phyloP scores from a whole-genome alignment of 345 rosid species.

The Abelmoschus esculentus region DNA sequence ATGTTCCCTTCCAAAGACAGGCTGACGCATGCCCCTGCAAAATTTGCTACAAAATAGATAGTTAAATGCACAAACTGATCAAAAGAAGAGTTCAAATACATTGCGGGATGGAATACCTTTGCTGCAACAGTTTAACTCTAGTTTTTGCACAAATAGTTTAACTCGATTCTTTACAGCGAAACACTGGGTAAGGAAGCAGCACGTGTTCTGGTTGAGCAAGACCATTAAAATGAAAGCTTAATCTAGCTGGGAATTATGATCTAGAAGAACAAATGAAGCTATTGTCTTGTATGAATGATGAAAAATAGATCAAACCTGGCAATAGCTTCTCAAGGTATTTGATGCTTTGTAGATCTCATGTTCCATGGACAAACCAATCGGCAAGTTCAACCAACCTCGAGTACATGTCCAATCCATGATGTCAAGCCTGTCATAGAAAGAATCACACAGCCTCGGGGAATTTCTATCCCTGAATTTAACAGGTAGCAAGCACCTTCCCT shows the following conservation, averaged over 20 bases:
- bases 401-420: conserved; percentile 88
- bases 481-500: conserved; percentile 81
- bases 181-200: too few species aligned
- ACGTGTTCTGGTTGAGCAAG: conserved; percentile 9
- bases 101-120: too few species aligned
- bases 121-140: not conserved
- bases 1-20: not conserved
- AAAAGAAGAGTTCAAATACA: too few species aligned
- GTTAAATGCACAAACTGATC: too few species aligned
- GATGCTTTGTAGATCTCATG: conserved; percentile 90
- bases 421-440: conserved; percentile 91
- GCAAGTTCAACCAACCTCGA: conserved; percentile 94
- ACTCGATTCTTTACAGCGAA: not conserved
- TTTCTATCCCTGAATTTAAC: conserved; percentile 72
- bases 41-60: too few species aligned
- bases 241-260: not conserved
- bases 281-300: not conserved
- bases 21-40: too few species aligned
- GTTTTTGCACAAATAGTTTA: not conserved
- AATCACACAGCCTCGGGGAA: conserved; percentile 92
- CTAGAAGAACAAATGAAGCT: conserved; percentile 5
- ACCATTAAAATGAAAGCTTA: not conserved
- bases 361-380: conserved; percentile 89
- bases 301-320: conserved; percentile 39
- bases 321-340: conserved; percentile 67